Evolutionary conservation across 495 filamentous ascomycete species (phyloP).

Genomic region (Astrocystis sublimbata): DNA sequence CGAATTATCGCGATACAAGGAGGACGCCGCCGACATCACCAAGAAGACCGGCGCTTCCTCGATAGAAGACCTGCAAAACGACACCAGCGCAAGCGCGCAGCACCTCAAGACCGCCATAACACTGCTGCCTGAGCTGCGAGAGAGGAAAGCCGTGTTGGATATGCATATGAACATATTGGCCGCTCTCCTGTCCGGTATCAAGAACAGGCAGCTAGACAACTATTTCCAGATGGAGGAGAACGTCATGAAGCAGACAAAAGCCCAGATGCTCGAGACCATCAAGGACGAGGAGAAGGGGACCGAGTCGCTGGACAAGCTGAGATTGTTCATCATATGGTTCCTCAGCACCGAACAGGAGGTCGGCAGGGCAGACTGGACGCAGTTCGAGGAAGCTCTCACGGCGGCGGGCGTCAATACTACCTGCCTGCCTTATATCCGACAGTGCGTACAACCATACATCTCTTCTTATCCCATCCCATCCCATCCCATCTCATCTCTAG

Average conservation of each 20-base stretch:
- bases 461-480: no score
- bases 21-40: conserved; percentile 92
- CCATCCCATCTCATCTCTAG: no score
- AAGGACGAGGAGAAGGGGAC: conserved; percentile 79
- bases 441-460: conserved; percentile 49
- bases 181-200: conserved; percentile 81
- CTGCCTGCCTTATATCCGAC: conserved; percentile 80
- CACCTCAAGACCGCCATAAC: conserved; percentile 97
- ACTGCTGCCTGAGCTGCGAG: conserved; percentile 84
- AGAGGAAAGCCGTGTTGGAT: conserved; percentile 86
- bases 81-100: conserved; percentile 82
- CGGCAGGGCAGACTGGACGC: conserved; percentile 73
- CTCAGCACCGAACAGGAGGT: conserved; percentile 92
- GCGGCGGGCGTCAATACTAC: conserved; percentile 71
- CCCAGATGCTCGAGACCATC: conserved; percentile 85
- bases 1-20: conserved; percentile 90
- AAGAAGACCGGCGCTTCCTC: conserved; percentile 91
- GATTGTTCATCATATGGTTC: conserved; percentile 97
- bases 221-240: conserved; percentile 96
- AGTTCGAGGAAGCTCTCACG: conserved; percentile 84
- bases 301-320: conserved; percentile 82
- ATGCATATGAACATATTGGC: conserved; percentile 99
- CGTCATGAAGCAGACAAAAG: conserved; percentile 88
- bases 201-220: conserved; percentile 91
- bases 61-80: conserved; percentile 90